phyloP scores from a whole-genome alignment of 108 stramenopile species.

The Phaeodactylum tricornutum region DNA sequence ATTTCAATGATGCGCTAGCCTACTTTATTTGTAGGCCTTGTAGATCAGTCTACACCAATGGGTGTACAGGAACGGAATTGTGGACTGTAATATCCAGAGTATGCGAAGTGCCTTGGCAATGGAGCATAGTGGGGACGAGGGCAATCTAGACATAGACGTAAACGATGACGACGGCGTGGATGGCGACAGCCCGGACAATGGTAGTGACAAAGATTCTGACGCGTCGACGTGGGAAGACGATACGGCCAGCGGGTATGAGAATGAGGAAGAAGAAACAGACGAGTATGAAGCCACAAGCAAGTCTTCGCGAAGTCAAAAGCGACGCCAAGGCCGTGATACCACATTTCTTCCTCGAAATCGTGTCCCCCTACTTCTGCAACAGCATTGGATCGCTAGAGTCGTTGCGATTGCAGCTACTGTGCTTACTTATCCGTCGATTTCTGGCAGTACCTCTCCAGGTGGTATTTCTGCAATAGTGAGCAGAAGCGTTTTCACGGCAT shows the following conservation, averaged over 20 bases:
- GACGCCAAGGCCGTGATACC: too few species aligned
- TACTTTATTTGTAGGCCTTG: too few species aligned
- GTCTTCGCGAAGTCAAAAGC: background rate
- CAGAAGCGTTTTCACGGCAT: background rate
- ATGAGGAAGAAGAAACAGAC: too few species aligned
- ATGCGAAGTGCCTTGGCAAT: too few species aligned
- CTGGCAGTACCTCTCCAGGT: slow-evolving; percentile 6
- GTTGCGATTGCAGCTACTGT: slow-evolving; percentile 48
- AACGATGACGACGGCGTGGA: slow-evolving; percentile 8
- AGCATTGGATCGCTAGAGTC: slow-evolving; percentile 47
- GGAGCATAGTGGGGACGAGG: background rate
- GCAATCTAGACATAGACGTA: slow-evolving; percentile 2
- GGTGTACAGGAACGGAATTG: too few species aligned
- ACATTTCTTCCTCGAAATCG: too few species aligned
- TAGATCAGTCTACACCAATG: too few species aligned
- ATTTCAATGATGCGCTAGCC: too few species aligned
- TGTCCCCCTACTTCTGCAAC: slow-evolving; percentile 39
- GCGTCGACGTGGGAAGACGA: slow-evolving; percentile 13
- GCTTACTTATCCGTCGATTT: too few species aligned
- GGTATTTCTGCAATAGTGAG: background rate
- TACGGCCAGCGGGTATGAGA: slow-evolving; percentile 5
- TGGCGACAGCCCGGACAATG: slow-evolving; percentile 8
- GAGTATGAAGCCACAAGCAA: slow-evolving; percentile 1
- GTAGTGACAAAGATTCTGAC: slow-evolving; percentile 14
- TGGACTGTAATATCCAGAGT: too few species aligned